phyloP scores from a whole-genome alignment of 1,284 basidiomycete genomes.

The Ganoderma meredithae region DNA sequence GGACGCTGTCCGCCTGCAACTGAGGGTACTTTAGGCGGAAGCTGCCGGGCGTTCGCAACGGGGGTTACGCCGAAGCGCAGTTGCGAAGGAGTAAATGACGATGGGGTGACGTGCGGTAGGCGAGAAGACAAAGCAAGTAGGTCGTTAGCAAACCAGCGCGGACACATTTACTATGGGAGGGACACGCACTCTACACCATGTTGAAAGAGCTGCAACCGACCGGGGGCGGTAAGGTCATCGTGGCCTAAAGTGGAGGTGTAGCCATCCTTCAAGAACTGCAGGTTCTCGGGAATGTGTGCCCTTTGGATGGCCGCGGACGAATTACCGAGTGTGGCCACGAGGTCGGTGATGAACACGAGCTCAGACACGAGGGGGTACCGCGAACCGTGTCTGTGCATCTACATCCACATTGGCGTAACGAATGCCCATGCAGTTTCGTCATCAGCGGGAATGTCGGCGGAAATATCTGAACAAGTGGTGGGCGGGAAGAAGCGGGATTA shows the following conservation, averaged over 20 bases:
- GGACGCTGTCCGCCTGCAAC: slow-evolving; percentile 45
- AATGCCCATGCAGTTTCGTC: slow-evolving; percentile 11
- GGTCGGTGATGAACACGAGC: slow-evolving; percentile 44
- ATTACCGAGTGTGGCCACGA: slow-evolving; percentile 45
- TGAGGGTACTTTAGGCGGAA: slow-evolving; percentile 49
- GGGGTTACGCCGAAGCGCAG: slow-evolving; percentile 34
- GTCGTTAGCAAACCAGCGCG: neutral
- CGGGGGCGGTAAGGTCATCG: slow-evolving; percentile 51
- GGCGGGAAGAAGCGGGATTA: neutral
- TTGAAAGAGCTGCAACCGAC: slow-evolving; percentile 50
- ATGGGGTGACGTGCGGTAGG: neutral
- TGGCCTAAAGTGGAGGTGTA: slow-evolving; percentile 48
- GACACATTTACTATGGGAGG: neutral
- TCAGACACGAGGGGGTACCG: slow-evolving; percentile 46
- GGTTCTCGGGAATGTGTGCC: slow-evolving; percentile 42
- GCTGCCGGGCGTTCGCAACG: slow-evolving; percentile 9
- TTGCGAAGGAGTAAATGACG: slow-evolving; percentile 23
- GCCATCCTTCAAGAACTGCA: slow-evolving; percentile 51
- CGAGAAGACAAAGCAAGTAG: neutral
- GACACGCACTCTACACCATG: slow-evolving; percentile 49
- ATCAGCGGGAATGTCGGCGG: neutral
- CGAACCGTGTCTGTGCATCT: slow-evolving; percentile 54
- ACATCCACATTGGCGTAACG: slow-evolving; percentile 20
- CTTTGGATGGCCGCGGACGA: slow-evolving; percentile 40
- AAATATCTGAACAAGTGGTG: neutral